Evolutionary conservation across 2,329 filamentous ascomycete genomes (phyloP).

Genomic region (Cladosporium sphaerospermum): DNA sequence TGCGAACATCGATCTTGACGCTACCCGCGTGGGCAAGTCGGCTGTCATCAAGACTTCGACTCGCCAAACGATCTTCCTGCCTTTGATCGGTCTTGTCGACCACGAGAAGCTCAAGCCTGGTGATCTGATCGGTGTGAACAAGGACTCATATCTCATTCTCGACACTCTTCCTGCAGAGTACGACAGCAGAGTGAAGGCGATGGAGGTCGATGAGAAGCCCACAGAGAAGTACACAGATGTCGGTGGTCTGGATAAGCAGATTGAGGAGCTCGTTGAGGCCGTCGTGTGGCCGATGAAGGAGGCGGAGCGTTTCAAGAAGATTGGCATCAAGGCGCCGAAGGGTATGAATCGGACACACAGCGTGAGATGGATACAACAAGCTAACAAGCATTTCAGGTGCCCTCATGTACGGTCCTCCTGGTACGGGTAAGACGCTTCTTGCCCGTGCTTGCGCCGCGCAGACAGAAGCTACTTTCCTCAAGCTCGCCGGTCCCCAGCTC

Average conservation of each 20-base stretch:
- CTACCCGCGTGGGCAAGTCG: conserved; percentile 92
- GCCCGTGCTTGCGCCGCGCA: conserved; percentile 95
- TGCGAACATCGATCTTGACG: conserved; percentile 96
- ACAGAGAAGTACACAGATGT: conserved; percentile 99
- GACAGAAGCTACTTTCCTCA: conserved; percentile 97
- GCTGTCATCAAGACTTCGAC: conserved; percentile 99
- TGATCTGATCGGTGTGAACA: conserved; percentile 96
- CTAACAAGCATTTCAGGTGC: conserved; percentile 56
- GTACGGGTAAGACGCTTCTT: conserved; percentile 84
- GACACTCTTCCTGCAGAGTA: conserved; percentile 97
- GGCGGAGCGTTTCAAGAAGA: conserved; percentile 98
- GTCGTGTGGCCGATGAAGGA: conserved; percentile 99
- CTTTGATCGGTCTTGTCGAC: conserved; percentile 93
- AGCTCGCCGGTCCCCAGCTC: conserved; percentile 92
- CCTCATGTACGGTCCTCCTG: conserved; percentile 93
- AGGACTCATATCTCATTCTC: conserved; percentile 95
- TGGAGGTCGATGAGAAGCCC: conserved; percentile 99
- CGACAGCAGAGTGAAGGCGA: conserved; percentile 97
- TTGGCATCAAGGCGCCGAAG: conserved; percentile 98
- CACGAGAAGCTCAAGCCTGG: conserved; percentile 91
- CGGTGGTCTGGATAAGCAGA: conserved; percentile 95
- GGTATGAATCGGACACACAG: conserved; percentile 48
- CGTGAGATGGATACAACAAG: neutral
- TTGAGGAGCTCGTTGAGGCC: conserved; percentile 95
- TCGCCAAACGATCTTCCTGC: conserved; percentile 95